Evolutionary conservation across 495 filamentous ascomycete species (phyloP), one percentile per base, ranked within the genome.

Genomic region (Amphirosellinia nigrospora): DNA sequence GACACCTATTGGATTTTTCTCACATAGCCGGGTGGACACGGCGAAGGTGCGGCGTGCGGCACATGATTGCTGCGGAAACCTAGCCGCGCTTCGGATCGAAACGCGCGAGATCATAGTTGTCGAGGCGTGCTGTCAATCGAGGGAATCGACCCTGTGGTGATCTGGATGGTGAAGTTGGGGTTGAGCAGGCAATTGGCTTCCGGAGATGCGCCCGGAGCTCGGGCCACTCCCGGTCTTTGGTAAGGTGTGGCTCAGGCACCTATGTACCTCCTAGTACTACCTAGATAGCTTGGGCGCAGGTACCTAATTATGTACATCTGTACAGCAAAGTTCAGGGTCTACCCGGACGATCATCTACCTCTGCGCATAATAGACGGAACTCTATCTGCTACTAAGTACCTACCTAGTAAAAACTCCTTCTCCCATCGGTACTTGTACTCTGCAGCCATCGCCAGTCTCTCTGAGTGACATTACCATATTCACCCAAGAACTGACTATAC

Each of bases 71-170:
- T 72, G 72, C 36, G 74, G 64, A 30, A 78, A 50, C 70, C 72
- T 71, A 23, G 73, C 66, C 34, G 75, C 71, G 48, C 61, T 72
- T 64, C 74, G 75, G 26, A 70, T 32, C 15, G 74, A 63, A 19
- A 73, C 30, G 63, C 75, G 84, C 76, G 87, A 86, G 73, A 90
- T 79, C 88, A 89, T 91, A 63, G 74, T 85, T 46, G 81, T 66
- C 70, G 66, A 67, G 66, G 59, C 41, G 68, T 39, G 68, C 63
- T 56, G 69, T 72, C 55, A 71, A 76, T 82, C 82, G 70, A 86
- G 76, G 73, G 75, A 78, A 81, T 86, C 85, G 79, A 85, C 83
- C 74, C 77, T 78, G 73, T 82, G 71, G 68, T 81, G 81, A 73
- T 66, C 41, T 72, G 36, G 55, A 30, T 75, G 60, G 45, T 75